Percentiles rank a stretch among this genome's conserved stretches.
phyloP scores from a whole-genome alignment of 306 rosid genomes.

The Bauhinia variegata region DNA sequence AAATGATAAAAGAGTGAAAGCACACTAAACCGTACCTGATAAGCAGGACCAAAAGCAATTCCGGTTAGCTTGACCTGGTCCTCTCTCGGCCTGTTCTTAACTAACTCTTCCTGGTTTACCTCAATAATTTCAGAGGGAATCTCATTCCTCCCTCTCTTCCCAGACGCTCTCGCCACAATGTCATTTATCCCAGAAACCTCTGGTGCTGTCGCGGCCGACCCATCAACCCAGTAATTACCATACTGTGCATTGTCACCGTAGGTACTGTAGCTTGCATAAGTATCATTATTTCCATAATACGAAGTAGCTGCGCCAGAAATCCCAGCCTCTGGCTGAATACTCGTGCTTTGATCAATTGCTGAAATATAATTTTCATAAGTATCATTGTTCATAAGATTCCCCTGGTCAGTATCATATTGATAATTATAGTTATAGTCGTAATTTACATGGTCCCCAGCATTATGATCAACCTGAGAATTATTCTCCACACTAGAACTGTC shows the following conservation, averaged over 20 bases:
- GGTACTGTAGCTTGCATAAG: constrained; percentile 43
- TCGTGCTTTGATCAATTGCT: constrained; percentile 41
- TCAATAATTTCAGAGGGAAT: constrained; percentile 75
- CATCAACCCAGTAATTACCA: constrained; percentile 53
- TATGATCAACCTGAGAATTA: constrained; percentile 36
- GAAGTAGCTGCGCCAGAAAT: constrained; percentile 32
- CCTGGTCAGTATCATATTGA: constrained; percentile 43
- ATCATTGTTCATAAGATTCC: constrained; percentile 31
- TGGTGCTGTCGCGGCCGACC: constrained; percentile 28
- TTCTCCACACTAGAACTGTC: constrained; percentile 25
- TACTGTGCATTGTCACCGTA: constrained; percentile 52
- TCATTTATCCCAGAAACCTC: constrained; percentile 38
- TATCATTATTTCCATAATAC: constrained; percentile 40
- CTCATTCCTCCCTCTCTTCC: constrained; percentile 78
- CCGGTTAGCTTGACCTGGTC: constrained; percentile 85
- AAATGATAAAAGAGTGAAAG: constrained; percentile 3
- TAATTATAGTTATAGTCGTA: constrained; percentile 33
- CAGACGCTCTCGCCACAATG: constrained; percentile 41
- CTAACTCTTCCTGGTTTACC: constrained; percentile 93
- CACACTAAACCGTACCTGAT: constrained; percentile 61
- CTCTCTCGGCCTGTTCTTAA: constrained; percentile 91
- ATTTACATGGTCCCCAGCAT: constrained; percentile 35
- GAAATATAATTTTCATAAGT: constrained; percentile 48
- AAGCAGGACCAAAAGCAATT: constrained; percentile 89
- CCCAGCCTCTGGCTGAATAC: constrained; percentile 46